phyloP scores from a whole-genome alignment of 2,329 filamentous ascomycete species.

The Phaeosphaeriaceae sp. region DNA sequence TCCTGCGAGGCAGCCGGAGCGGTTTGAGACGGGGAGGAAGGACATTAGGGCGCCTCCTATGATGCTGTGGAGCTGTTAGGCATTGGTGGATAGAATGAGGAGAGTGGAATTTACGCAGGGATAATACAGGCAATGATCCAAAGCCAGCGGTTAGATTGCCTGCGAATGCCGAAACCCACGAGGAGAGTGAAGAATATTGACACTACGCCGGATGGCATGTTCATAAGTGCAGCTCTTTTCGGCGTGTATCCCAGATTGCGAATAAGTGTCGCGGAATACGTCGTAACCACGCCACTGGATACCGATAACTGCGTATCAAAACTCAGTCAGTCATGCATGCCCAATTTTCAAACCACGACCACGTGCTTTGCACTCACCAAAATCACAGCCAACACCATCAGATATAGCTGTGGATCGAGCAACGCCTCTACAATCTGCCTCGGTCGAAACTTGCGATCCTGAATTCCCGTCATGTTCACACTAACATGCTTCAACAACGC shows the following conservation, averaged over 20 bases:
- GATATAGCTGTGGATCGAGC: constrained; percentile 62
- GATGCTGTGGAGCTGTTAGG: constrained; percentile 5
- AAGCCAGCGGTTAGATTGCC: constrained; percentile 19
- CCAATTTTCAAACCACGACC: background rate
- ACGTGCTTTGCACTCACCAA: constrained; percentile 7
- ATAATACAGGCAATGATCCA: constrained; percentile 36
- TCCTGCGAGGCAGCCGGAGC: constrained; percentile 21
- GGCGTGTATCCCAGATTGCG: constrained; percentile 21
- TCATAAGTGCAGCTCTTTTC: constrained; percentile 25
- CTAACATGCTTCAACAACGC: constrained; percentile 70
- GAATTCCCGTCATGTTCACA: constrained; percentile 75
- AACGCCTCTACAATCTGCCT: constrained; percentile 66
- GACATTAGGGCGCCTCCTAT: constrained; percentile 21
- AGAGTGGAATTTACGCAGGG: constrained; percentile 5
- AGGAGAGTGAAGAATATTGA: constrained; percentile 22
- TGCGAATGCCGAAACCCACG: constrained; percentile 17
- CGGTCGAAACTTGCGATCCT: constrained; percentile 69
- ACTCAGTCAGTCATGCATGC: background rate
- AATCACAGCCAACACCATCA: constrained; percentile 17
- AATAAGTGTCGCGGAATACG: constrained; percentile 30
- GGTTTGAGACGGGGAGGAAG: constrained; percentile 21
- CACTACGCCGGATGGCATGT: constrained; percentile 27
- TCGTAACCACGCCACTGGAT: constrained; percentile 24
- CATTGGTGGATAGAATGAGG: background rate
- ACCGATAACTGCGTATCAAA: constrained; percentile 20